Base-by-base conservation (phyloP, 352 stramenopile genomes). In the Globisporangium paddicum region DNA sequence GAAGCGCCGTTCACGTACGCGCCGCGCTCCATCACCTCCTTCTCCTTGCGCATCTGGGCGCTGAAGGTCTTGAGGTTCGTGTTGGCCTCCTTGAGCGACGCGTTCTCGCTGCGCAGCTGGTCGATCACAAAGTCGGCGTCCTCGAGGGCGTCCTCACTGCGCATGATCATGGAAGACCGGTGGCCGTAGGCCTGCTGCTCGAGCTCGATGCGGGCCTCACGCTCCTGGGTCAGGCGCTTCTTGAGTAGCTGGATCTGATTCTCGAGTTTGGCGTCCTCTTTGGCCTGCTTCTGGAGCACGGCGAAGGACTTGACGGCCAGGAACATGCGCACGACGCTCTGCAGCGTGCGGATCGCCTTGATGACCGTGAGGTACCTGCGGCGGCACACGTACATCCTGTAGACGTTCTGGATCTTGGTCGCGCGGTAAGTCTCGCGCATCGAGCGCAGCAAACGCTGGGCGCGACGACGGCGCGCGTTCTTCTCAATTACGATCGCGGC, bases 181-280 rank as follows among this genome's bases (percentile, higher is more conserved):
- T 60, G 81, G 41, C 82, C 80, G 47, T 85, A 76, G 19, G 77
- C 74, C 58, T 87, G 75, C 49, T 89, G 80, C 71, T 93, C 82
- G 16, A 93, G 72, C 54, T 93, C 83, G 63, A 90, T 82, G 49
- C 87, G 84, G 21, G 87, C 87, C 58, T 96, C 79, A 38, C 82
- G 79, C 64, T 97, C 94, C 61, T 97, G 86, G 53, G 96, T 73
- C 38, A 98, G 68, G 42, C 96, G 93, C 54, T 86, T 82, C 78
- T 98, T 95, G 23, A 98, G 73, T 50, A 95, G 62, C 53, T 89
- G 79, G 51, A 98, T 95, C 72, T 98, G 93, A 73, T 98, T 98
- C 68, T 98, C 94, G 1, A 98, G 72, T 75, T 98, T 98, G 35
- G 93, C 93, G 63, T 98, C 90, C 60, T 98, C 90, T 58, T 95